A percentile compares a stretch with the other conserved stretches of the same genome.
phyloP scores from a whole-genome alignment of 768 basidiomycete species.

The Agaricus blazei region DNA sequence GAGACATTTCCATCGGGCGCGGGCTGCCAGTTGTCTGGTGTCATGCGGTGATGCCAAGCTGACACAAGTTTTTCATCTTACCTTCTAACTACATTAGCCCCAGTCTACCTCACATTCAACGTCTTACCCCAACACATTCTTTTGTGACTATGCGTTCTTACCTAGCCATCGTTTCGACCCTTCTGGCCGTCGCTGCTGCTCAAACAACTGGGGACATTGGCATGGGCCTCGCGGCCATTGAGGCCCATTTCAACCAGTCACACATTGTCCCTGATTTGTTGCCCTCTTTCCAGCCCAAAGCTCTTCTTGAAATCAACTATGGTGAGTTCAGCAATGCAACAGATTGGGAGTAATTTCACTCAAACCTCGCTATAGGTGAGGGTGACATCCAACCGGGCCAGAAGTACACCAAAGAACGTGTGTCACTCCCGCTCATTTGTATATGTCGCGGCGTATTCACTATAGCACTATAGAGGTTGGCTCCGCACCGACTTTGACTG shows the following conservation, averaged over 20 bases:
- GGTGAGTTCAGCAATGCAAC: slow-evolving; percentile 17
- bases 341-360: neutral
- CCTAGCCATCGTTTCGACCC: slow-evolving; percentile 28
- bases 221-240: slow-evolving; percentile 50
- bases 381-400: slow-evolving; percentile 55
- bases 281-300: slow-evolving; percentile 53
- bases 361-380: slow-evolving; percentile 25
- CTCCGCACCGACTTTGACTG: slow-evolving; percentile 45
- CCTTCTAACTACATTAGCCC: neutral
- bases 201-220: slow-evolving; percentile 29
- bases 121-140: slow-evolving; percentile 15
- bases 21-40: too few relatives aligned
- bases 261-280: slow-evolving; percentile 60
- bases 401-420: slow-evolving; percentile 49
- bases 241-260: slow-evolving; percentile 64
- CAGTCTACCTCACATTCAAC: neutral
- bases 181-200: slow-evolving; percentile 39
- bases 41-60: too few relatives aligned
- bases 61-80: neutral
- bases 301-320: slow-evolving; percentile 51
- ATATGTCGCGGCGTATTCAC: neutral
- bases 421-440: slow-evolving; percentile 19
- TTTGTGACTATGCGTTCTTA: slow-evolving; percentile 26
- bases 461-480: slow-evolving; percentile 43
- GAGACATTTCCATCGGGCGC: too few relatives aligned